phyloP scores from a whole-genome alignment of 768 basidiomycete genomes.

The Suillus variegatus region DNA sequence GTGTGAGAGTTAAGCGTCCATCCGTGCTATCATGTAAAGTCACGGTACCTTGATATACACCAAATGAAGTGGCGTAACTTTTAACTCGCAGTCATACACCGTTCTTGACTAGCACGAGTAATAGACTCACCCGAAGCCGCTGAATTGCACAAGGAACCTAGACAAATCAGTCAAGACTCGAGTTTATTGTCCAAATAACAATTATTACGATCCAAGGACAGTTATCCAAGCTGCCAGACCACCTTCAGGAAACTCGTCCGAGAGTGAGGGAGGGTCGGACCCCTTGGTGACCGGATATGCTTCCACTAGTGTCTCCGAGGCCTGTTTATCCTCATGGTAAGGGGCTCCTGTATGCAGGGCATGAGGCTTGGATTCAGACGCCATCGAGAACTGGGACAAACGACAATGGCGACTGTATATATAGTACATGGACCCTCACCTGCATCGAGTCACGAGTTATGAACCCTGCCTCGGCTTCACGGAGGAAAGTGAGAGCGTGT shows the following conservation, averaged over 20 bases:
- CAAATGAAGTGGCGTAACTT: slow-evolving; percentile 38
- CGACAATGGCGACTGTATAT: not conserved
- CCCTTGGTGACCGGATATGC: too few relatives aligned
- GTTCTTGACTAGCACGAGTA: not conserved
- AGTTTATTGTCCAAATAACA: not conserved
- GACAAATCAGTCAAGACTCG: not conserved
- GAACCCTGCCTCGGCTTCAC: not conserved
- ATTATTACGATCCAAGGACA: slow-evolving; percentile 25
- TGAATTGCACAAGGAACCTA: slow-evolving; percentile 34
- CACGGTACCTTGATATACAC: slow-evolving; percentile 40
- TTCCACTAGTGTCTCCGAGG: not conserved
- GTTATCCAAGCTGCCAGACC: slow-evolving; percentile 27
- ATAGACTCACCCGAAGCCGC: slow-evolving; percentile 32
- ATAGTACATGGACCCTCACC: not conserved
- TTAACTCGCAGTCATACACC: not conserved
- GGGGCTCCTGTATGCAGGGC: not conserved
- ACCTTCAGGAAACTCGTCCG: slow-evolving; percentile 28
- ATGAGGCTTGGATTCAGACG: not conserved
- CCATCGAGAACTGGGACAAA: not conserved
- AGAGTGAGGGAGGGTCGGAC: not conserved
- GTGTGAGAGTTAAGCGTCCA: not conserved
- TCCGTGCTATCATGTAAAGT: not conserved
- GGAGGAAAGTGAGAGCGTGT: not conserved
- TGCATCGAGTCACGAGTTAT: not conserved
- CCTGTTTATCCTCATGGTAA: not conserved